These are phyloP conservation scores for Echria macrotheca DNA, from an alignment of 495 filamentous ascomycete genomes.

Conservation along the genomic window DNA sequence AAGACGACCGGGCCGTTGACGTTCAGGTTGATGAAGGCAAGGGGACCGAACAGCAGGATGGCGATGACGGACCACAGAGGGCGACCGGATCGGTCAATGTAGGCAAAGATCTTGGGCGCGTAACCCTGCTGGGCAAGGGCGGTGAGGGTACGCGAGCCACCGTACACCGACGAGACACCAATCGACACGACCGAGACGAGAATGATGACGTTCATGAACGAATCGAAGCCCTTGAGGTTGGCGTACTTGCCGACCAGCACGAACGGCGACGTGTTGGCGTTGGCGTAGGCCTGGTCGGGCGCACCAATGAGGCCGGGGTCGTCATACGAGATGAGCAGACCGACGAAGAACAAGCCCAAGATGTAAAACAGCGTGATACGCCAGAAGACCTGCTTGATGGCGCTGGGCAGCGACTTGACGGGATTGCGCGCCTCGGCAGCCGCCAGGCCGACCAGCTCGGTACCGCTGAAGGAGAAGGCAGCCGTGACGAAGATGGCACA, in stretches of 20 bases:
- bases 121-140: conserved; percentile 55
- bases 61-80: conserved; percentile 47
- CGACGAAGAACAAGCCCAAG: conserved; percentile 65
- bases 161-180: conserved; percentile 62
- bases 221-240: conserved; percentile 58
- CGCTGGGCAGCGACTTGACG: conserved; percentile 56
- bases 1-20: conserved; percentile 49
- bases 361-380: conserved; percentile 71
- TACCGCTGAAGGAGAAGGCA: conserved; percentile 68
- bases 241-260: conserved; percentile 66
- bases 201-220: conserved; percentile 72
- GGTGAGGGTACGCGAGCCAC: conserved; percentile 62
- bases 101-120: conserved; percentile 52
- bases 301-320: conserved; percentile 49
- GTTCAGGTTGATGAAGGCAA: conserved; percentile 51
- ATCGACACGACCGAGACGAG: conserved; percentile 64
- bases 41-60: conserved; percentile 43
- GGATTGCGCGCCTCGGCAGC: conserved; percentile 66
- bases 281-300: conserved; percentile 34
- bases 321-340: conserved; percentile 60
- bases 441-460: conserved; percentile 67
- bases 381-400: conserved; percentile 72
- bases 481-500: conserved; percentile 70
- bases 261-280: conserved; percentile 64
- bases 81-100: conserved; percentile 54